Evolutionary conservation across 495 filamentous ascomycete species (phyloP).

Genomic region (Filosporella fistucella): DNA sequence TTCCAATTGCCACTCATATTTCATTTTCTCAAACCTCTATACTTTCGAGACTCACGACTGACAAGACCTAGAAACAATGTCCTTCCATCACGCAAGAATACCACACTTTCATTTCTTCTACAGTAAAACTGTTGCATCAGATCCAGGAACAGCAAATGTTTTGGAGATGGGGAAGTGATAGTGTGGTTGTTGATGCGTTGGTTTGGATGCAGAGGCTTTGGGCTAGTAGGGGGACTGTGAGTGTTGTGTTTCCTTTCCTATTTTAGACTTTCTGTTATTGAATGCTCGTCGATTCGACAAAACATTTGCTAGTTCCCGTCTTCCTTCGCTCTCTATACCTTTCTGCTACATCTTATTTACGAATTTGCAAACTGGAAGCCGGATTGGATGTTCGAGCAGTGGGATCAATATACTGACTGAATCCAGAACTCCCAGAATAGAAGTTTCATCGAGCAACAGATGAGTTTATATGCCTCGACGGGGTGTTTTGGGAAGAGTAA

Average conservation of each 20-base stretch:
- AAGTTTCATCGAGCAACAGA: slow-evolving; percentile 25
- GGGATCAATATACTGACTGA: no score
- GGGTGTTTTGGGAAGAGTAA: slow-evolving; percentile 21
- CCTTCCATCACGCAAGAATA: slow-evolving; percentile 11
- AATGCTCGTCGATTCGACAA: no score
- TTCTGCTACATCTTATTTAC: not conserved
- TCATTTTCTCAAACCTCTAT: not conserved
- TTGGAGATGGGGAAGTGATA: slow-evolving; percentile 11
- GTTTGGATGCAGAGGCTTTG: slow-evolving; percentile 23
- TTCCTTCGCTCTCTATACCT: not conserved
- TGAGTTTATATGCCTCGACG: slow-evolving; percentile 13
- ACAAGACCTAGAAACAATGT: no score
- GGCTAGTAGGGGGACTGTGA: slow-evolving; percentile 20
- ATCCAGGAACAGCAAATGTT: slow-evolving; percentile 17
- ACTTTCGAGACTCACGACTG: no score
- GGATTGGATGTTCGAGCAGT: no score
- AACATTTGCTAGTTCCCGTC: not conserved
- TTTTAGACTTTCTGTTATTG: no score
- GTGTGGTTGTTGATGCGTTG: slow-evolving; percentile 15
- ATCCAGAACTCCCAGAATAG: slow-evolving; percentile 19
- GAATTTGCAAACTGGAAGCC: no score
- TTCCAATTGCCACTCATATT: no score
- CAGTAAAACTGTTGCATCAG: slow-evolving; percentile 16
- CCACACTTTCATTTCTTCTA: slow-evolving; percentile 18
- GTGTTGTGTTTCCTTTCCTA: no score